phyloP scores from a whole-genome alignment of 1,284 basidiomycete species.

The Ustanciosporium gigantosporum region DNA sequence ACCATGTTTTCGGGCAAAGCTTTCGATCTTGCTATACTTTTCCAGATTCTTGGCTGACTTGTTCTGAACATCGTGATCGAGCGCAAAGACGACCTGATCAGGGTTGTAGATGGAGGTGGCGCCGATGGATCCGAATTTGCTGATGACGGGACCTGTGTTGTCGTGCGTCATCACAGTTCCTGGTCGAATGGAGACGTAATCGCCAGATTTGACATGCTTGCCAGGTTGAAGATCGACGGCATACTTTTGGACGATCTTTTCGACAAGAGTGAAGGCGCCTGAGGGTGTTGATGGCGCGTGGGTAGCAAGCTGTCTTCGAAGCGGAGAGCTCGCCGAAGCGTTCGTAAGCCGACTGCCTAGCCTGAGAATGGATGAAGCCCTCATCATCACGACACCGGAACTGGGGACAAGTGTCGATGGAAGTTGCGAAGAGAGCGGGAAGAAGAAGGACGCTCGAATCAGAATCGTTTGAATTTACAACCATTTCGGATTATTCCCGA shows the following conservation, averaged over 20 bases:
- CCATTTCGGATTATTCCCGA: conserved; percentile 19
- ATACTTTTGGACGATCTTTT: conserved; percentile 97
- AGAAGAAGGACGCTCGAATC: not conserved
- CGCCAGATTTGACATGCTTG: conserved; percentile 76
- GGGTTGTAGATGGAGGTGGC: conserved; percentile 83
- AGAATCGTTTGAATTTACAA: not conserved
- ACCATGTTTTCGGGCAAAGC: conserved; percentile 81
- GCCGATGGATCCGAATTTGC: conserved; percentile 86
- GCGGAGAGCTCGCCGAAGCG: conserved; percentile 2
- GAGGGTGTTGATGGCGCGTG: conserved; percentile 22
- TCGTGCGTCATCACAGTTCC: conserved; percentile 79
- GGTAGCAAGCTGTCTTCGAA: conserved; percentile 28
- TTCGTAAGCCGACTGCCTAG: conserved; percentile 4
- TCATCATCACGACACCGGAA: too few relatives aligned
- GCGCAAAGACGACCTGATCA: conserved; percentile 86
- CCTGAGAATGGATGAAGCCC: conserved; percentile 26
- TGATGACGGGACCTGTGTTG: conserved; percentile 96
- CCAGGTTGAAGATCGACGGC: conserved; percentile 78
- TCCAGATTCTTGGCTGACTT: conserved; percentile 87
- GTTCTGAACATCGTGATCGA: conserved; percentile 99
- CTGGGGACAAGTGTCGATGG: too few relatives aligned
- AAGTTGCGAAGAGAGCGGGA: not conserved
- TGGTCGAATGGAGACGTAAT: conserved; percentile 98
- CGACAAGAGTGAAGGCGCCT: conserved; percentile 68
- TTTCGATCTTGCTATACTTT: conserved; percentile 91